Base-by-base conservation (phyloP, 345 rosid genomes). In the Turritis glabra region DNA sequence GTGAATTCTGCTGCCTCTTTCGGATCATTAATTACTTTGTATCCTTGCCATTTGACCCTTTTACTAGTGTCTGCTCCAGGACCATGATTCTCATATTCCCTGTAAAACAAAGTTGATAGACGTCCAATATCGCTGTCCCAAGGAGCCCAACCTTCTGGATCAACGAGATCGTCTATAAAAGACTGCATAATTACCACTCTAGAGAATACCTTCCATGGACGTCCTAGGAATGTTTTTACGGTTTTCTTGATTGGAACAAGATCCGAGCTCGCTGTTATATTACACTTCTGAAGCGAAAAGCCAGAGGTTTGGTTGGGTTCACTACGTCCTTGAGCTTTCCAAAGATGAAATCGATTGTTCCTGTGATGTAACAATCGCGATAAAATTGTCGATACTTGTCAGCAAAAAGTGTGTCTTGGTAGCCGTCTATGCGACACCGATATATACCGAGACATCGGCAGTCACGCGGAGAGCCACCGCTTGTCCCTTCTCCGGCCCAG, bases 131-230 rank as follows among this genome's bases (percentile, higher is more conserved):
- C 74, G 5, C 83, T 83, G 10, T 23, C 46, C 97, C 92, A 85
- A 25, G 43, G 72, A 2, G 85, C 70, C 97, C 94, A 88, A 1
- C 94, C 97, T 0, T 81, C 41, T 0, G 92, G 89, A 26, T 87
- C 87, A 10, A 90, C 60, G 41, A 80, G 87, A 44, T 80, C 84
- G 0, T 84, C 92, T 7, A 90, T 75, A 52, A 64, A 47, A 0
- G 93, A 80, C 37, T 87, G 77, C 91, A 88, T 85, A 29, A 80
- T 56, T 5, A 85, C 88, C 5, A 79, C 73, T 68, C 89, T 73
- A 0, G 90, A 85, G 57, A 80, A 87, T 22, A 47, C 57, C 47
- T 85, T 88, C 96, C 96, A 89, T 0, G 93, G 93, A 33, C 93
- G 84, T 25, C 93, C 96, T 12, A 90, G 80, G 17, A 79, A 90